Base-by-base conservation (phyloP, 179 eudicot species). In the Carnegiea gigantea region DNA sequence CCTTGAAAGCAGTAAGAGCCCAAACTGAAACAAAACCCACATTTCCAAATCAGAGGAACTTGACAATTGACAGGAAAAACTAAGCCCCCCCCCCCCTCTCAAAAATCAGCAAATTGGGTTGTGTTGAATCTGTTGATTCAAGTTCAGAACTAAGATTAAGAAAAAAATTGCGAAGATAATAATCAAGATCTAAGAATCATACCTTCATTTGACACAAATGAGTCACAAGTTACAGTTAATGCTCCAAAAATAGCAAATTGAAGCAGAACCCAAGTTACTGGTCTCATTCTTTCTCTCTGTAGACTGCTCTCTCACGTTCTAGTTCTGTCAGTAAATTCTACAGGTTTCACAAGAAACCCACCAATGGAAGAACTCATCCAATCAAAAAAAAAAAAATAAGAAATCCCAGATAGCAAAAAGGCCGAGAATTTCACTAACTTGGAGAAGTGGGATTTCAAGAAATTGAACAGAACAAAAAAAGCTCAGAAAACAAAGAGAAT, bases 1-100 rank as follows among this genome's bases (percentile, higher is more conserved):
- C 92, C 81, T 91, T 95, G 89, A 95, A 92, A 14, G 93, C 77
- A 80, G 84, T 85, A 28, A 95, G 92, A 64, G 92, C 97, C 88
- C 88, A 86, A 74, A 91, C 98, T 95, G 84, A n/a, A 44, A 68
- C 28, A 64, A 65, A 84, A 64, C 64, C 73, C 86, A 85, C 71
- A 86, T 78, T 57, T 79, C 57, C 57, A 46, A 60, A 76, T 76
- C 74, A 23, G 72, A 73, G 70, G 36, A 76, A 72, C 74, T 14
- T 65, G 44, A 30, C 48, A 40, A 36, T 43, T 57, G 60, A n/a
- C 18, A n/a, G 48, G 76, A 68, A 38, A 38, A 30, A 28, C 43
- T 26, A 1, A 1, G 36, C 36, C 3, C 3, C 36, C 36, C 3
- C 36, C 3, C 36, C 36, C 36, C 36, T 2, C 36, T 2, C 65